Evolutionary conservation across 768 basidiomycete species (phyloP), one percentile per base, ranked within the genome.

Genomic region (Lentinula detonsa): DNA sequence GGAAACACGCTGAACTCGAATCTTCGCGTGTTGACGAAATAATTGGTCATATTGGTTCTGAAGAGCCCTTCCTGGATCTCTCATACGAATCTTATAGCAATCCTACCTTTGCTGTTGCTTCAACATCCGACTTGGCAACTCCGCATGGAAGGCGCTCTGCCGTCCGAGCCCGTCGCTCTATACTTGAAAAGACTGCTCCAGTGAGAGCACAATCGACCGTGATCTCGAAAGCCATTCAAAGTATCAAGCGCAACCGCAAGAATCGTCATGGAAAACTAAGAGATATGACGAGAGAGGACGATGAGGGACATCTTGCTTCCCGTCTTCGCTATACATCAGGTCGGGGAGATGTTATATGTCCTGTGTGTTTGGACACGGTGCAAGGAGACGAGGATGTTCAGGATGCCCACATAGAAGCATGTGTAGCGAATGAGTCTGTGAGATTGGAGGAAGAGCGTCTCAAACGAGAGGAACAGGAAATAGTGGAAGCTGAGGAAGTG

Each of bases 381-480:
- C 74, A 72, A 50, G 91, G 90, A 1, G 90, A 91, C 66, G 76
- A 79, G 48, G 91, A 91, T 62, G 85, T 91, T 8, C 67, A 90
- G 2, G 85, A 90, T 65, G 90, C 89, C 15, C 91, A 93, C 72
- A 81, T 93, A n/a, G 88, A 93, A 66, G 78, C 88, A 6, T 93
- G 91, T 69, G 70, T 93, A 46, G 84, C 83, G 4, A 75, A 89
- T 65, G 82, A 85, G 65, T 75, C 68, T 56, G 73, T 71, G 37
- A 70, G 76, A 56, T 53, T 78, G 40, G 77, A 80, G 63, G 79
- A 78, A 56, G 77, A 79, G 49, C 71, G 78, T 55, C 71, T 74
- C 73, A 50, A 72, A 75, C 53, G 71, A 75, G 42, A 67, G 68
- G 39, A 64, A 68, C 73, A 74, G 15, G 64, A 61, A 18, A 74